phyloP scores from a whole-genome alignment of 345 rosid genomes.

The Citrus cavaleriei region DNA sequence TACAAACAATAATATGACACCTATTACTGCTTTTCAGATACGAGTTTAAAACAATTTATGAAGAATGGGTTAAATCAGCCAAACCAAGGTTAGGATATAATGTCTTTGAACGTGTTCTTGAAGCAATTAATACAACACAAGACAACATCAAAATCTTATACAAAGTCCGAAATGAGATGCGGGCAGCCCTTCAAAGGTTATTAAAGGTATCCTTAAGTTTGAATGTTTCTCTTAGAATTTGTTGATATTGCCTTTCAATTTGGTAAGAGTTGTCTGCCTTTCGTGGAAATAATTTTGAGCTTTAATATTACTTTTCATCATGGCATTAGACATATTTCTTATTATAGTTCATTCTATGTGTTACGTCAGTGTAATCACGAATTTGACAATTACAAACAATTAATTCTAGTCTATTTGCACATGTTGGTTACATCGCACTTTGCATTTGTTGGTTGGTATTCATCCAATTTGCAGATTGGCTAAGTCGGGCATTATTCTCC shows the following conservation, averaged over 20 bases:
- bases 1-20: slow-evolving; percentile 11
- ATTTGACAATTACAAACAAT: background rate
- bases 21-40: slow-evolving; percentile 43
- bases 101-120: slow-evolving; percentile 45
- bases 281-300: background rate
- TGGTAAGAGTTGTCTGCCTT: too few relatives aligned
- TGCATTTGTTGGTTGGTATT: background rate
- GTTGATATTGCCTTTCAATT: background rate
- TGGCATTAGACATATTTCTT: background rate
- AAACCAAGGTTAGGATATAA: slow-evolving; percentile 67
- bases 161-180: slow-evolving; percentile 77
- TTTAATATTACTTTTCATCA: background rate
- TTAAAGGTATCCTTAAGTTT: slow-evolving; percentile 50
- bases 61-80: slow-evolving; percentile 78
- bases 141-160: slow-evolving; percentile 58
- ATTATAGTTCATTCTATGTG: background rate
- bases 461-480: background rate
- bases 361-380: background rate
- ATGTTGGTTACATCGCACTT: background rate
- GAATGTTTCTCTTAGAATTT: background rate
- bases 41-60: slow-evolving; percentile 84
- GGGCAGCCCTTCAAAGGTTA: slow-evolving; percentile 64
- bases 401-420: background rate
- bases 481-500: background rate
- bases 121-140: slow-evolving; percentile 48